Evolutionary conservation across 306 rosid genomes (phyloP).

Genomic region (Chamaecrista fasciculata): DNA sequence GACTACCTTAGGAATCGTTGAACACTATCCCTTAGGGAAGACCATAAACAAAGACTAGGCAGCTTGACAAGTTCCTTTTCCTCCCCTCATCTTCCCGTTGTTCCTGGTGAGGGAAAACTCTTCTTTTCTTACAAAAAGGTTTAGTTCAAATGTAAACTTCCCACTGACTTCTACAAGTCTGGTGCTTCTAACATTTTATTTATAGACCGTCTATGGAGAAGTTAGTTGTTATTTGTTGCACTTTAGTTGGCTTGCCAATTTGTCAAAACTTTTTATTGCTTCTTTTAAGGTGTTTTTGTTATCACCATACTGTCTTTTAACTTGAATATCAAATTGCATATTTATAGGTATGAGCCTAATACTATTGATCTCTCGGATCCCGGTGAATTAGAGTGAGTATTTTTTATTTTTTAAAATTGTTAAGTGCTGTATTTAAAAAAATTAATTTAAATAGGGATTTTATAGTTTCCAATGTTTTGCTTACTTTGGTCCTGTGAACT

Average conservation of each 20-base stretch:
- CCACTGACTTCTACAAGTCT: background rate
- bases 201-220: background rate
- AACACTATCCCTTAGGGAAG: background rate
- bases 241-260: constrained; percentile 12
- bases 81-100: background rate
- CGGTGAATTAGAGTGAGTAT: constrained; percentile 83
- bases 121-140: background rate
- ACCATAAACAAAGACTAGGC: background rate
- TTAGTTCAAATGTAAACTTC: background rate
- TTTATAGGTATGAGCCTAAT: constrained; percentile 90
- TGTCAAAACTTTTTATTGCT: background rate
- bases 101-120: background rate
- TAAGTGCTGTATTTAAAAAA: background rate
- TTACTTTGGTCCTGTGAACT: constrained; percentile 26
- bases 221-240: background rate
- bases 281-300: background rate
- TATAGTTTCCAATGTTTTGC: constrained; percentile 16
- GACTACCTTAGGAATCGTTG: background rate
- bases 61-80: background rate
- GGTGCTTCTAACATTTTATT: background rate
- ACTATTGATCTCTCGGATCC: constrained; percentile 91
- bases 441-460: background rate
- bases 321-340: constrained; percentile 23
- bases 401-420: constrained; percentile 18
- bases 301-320: background rate